Conservation (phyloP, 495 filamentous ascomycete genomes). For the Polyplosphaeria fusca region DNA sequence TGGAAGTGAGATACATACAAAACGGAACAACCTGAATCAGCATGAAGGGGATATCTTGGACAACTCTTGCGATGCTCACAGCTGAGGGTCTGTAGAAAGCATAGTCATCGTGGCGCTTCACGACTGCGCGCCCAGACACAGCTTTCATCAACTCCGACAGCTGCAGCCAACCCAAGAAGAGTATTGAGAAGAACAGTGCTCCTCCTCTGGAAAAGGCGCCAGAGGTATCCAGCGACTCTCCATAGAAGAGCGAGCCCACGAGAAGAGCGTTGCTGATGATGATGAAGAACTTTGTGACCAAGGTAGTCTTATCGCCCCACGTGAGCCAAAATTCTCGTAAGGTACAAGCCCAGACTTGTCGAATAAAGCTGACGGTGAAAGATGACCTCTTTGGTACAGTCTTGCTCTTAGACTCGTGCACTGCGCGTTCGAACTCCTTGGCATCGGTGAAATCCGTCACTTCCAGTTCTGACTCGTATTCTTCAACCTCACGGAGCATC, state of each 20-base stretch:
- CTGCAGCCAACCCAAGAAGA: slow-evolving; percentile 75
- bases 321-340: slow-evolving; percentile 74
- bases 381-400: slow-evolving; percentile 64
- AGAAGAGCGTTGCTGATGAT: slow-evolving; percentile 72
- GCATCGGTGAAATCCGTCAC: slow-evolving; percentile 63
- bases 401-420: slow-evolving; percentile 65
- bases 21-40: slow-evolving; percentile 63
- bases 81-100: slow-evolving; percentile 79
- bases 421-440: slow-evolving; percentile 64
- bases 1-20: slow-evolving; percentile 28
- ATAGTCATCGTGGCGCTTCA: slow-evolving; percentile 65
- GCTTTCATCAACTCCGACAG: slow-evolving; percentile 69
- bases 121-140: slow-evolving; percentile 60
- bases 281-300: slow-evolving; percentile 74
- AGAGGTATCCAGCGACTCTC: slow-evolving; percentile 58
- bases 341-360: slow-evolving; percentile 68
- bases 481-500: slow-evolving; percentile 54
- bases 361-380: slow-evolving; percentile 67
- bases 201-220: slow-evolving; percentile 70
- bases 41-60: slow-evolving; percentile 66
- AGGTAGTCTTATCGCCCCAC: slow-evolving; percentile 66
- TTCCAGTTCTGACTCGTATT: slow-evolving; percentile 59
- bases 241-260: slow-evolving; percentile 70
- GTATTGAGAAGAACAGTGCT: slow-evolving; percentile 67
- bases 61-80: slow-evolving; percentile 62